These are phyloP conservation scores for Nothophaeocryptopus gaeumannii DNA, from an alignment of 2,329 filamentous ascomycete species.

Conservation along the genomic window DNA sequence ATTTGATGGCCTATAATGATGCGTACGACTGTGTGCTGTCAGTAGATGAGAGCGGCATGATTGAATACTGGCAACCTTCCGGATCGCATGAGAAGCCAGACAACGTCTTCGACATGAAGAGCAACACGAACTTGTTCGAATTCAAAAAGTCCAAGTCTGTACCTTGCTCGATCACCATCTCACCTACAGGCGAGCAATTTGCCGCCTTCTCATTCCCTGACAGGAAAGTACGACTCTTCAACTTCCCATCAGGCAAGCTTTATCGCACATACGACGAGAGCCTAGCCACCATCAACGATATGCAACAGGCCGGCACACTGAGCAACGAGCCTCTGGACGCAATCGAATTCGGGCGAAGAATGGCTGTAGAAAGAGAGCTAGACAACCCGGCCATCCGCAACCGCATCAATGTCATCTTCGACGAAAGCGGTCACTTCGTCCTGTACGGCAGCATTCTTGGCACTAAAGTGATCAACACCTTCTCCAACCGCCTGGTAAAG, in stretches of 20 bases:
- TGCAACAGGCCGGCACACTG: slow-evolving; percentile 86
- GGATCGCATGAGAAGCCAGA: slow-evolving; percentile 85
- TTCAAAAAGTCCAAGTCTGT: slow-evolving; percentile 92
- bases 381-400: slow-evolving; percentile 65
- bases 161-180: slow-evolving; percentile 78
- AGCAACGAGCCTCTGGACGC: slow-evolving; percentile 77
- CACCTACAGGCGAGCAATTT: slow-evolving; percentile 81
- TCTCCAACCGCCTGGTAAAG: slow-evolving; percentile 88
- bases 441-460: slow-evolving; percentile 90
- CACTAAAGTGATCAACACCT: slow-evolving; percentile 92
- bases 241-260: slow-evolving; percentile 84
- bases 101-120: slow-evolving; percentile 89
- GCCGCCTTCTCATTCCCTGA: slow-evolving; percentile 90
- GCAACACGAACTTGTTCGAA: slow-evolving; percentile 88
- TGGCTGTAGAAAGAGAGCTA: slow-evolving; percentile 83
- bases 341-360: slow-evolving; percentile 83
- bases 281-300: slow-evolving; percentile 79
- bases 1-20: slow-evolving; percentile 86
- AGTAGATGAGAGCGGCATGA: slow-evolving; percentile 83
- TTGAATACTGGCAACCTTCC: slow-evolving; percentile 91
- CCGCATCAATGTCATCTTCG: slow-evolving; percentile 85
- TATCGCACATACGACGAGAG: slow-evolving; percentile 95
- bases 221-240: slow-evolving; percentile 87
- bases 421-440: slow-evolving; percentile 94
- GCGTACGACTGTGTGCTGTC: slow-evolving; percentile 87